Conservation (phyloP, 345 rosid species). For the Camelina hispida region DNA sequence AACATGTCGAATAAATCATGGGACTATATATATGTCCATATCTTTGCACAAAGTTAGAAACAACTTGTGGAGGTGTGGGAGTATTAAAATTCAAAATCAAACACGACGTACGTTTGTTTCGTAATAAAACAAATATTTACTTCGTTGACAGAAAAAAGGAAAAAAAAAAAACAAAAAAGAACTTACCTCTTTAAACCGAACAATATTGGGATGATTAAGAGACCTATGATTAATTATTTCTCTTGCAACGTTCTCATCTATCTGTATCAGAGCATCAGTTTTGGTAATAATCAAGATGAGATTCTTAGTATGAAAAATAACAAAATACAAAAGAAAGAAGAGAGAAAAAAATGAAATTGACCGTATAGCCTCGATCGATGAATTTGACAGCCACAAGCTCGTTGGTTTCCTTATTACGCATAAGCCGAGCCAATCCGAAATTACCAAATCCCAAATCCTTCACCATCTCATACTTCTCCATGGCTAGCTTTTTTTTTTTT, state of each 20-base stretch:
- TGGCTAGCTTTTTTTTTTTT: slow-evolving; percentile 30
- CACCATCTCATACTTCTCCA: slow-evolving; percentile 72
- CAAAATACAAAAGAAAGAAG: not conserved
- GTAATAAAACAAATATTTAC: not conserved
- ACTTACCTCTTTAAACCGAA: slow-evolving; percentile 70
- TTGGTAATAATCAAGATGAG: not conserved
- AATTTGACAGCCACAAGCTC: slow-evolving; percentile 70
- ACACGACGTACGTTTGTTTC: not conserved
- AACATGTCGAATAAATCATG: not conserved
- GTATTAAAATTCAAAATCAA: slow-evolving; percentile 15
- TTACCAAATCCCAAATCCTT: slow-evolving; percentile 73
- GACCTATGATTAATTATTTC: slow-evolving; percentile 82
- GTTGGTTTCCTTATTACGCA: slow-evolving; percentile 55
- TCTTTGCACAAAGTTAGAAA: not conserved
- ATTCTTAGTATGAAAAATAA: not conserved
- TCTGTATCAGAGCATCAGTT: slow-evolving; percentile 44
- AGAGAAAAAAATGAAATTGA: not conserved
- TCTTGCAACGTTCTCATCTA: slow-evolving; percentile 76
- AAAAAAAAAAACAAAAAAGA: no score
- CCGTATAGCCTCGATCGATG: slow-evolving; percentile 71
- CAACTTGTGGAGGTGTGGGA: not conserved
- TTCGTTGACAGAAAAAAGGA: not conserved
- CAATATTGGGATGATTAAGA: slow-evolving; percentile 71
- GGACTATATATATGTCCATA: not conserved
- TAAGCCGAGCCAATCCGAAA: slow-evolving; percentile 70